Base-by-base conservation (phyloP, 2,329 filamentous ascomycete genomes). In the Curvularia eragrostidis region DNA sequence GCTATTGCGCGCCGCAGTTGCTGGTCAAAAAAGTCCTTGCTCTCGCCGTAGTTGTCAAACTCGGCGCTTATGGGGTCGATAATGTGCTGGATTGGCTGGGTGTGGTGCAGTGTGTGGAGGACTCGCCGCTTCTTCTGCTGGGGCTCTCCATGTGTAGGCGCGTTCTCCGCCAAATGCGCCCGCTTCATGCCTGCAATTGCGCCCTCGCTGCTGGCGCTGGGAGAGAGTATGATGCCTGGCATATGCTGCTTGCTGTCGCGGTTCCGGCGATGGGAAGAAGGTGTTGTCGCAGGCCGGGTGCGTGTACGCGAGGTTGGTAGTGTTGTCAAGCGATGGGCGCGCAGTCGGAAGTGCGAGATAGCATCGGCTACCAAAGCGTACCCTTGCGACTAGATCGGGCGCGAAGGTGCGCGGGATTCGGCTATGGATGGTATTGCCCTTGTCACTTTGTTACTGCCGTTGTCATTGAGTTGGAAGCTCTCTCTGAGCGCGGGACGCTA, bases 1-100 rank as follows among this genome's bases (percentile, higher is more conserved):
- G 81, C 79, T 61, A 89, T 84, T 42, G 83, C 82, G 63, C 84
- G 81, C 47, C 81, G 77, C 58, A 89, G 76, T 64, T 87, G 79
- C 15, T 80, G 77, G 65, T 86, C 81, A 55, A 85, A 79, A 54
- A 83, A 81, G 49, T 79, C 75, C 41, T 83, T 82, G 74, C 85
- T 81, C 62, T 83, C 58, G 69, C 70, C 63, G 26, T 62, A 65
- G 32, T 56, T 53, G 50, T 65, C 68, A 34, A 71, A 63, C 24
- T 75, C 73, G 2, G 78, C 77, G 54, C 68, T 68, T 44, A 74
- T 62, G 39, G 72, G 72, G 43, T 78, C 75, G 56, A 59, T 56
- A 30, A 74, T 69, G 50, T 73, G 59, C 49, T 71, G 58, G 32
- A 69, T 57, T n/a, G 69, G 70, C 62, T 78, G 76, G 21, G 67